Percentiles rank a stretch among this genome's conserved stretches.
These are phyloP conservation scores for Paecilomyces niveus DNA, from an alignment of 2,329 filamentous ascomycete genomes.

Conservation along the genomic window DNA sequence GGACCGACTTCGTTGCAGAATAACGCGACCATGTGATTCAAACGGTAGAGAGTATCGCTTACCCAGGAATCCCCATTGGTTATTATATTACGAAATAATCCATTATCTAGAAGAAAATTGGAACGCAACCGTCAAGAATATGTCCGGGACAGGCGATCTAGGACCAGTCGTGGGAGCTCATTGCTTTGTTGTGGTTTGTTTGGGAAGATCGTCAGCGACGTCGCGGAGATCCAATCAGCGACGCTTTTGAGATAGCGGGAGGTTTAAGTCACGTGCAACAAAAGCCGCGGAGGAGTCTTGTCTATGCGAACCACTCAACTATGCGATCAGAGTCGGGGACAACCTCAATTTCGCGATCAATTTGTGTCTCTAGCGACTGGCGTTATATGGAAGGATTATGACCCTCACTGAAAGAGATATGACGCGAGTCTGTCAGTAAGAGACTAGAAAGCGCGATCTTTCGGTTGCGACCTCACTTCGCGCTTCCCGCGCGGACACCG, in stretches of 20 bases:
- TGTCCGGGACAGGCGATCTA: neutral
- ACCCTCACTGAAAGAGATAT: neutral
- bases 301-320: neutral
- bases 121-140: neutral
- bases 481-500: conserved; percentile 2
- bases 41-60: conserved; percentile 12
- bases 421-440: neutral
- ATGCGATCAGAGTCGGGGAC: neutral
- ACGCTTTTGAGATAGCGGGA: neutral
- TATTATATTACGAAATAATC: neutral
- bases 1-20: neutral
- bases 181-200: neutral
- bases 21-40: neutral
- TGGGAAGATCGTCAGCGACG: neutral
- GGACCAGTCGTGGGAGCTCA: neutral
- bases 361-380: neutral
- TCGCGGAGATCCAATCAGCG: neutral
- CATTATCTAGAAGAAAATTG: neutral
- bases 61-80: conserved; percentile 41
- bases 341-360: neutral
- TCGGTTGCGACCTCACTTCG: conserved; percentile 2
- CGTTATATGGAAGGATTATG: neutral
- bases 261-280: neutral
- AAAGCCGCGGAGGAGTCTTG: neutral
- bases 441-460: neutral